Base-by-base conservation (phyloP, 768 basidiomycete species). In the Lentinula sp. region DNA sequence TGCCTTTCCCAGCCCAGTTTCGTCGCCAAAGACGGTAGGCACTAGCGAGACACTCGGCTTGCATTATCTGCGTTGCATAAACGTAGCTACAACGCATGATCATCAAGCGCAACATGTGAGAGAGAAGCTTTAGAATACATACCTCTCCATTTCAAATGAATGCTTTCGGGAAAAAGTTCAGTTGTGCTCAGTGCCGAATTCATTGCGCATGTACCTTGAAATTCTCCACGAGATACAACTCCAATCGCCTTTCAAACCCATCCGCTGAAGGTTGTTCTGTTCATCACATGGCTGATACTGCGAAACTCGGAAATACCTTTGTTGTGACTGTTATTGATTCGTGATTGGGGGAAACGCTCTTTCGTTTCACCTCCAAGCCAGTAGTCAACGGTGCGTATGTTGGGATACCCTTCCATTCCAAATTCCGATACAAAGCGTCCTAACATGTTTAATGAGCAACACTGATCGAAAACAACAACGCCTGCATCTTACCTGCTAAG, bases 21-120 rank as follows among this genome's bases (percentile, higher is more conserved):
- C 96, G 81, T 60, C 94, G 79, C 96, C 95, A 98, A 0, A 93
- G 77, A 18, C 91, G 85, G 71, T 93, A 97, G 0, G 96, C 96
- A 20, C 90, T 85, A 1, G 87, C 85, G 18, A 98, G 79, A 2
- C 90, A 86, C 73, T 98, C 95, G 3, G 95, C 91, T 73, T 98
- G 96, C 92, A 98, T 95, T 59, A 96, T 76, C 73, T 98, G 96
- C 4, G 96, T 96, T 68, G 91, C 93, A 73, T 94, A 98, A 13
- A 92, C 82, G 74, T 95, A 97, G 71, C 91, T 93, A 65, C 50
- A 33, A 32, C 8, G 2, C 53, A n/a, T 6, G 45, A 23, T 57
- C 65, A 37, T 64, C 51, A 64, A 61, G 52, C 46, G 65, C 45
- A 59, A 57, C 53, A 57, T 33, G 16, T 15, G 55, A 10, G 16